phyloP scores from a whole-genome alignment of 257 asterid genomes.

The Solanum phureja region DNA sequence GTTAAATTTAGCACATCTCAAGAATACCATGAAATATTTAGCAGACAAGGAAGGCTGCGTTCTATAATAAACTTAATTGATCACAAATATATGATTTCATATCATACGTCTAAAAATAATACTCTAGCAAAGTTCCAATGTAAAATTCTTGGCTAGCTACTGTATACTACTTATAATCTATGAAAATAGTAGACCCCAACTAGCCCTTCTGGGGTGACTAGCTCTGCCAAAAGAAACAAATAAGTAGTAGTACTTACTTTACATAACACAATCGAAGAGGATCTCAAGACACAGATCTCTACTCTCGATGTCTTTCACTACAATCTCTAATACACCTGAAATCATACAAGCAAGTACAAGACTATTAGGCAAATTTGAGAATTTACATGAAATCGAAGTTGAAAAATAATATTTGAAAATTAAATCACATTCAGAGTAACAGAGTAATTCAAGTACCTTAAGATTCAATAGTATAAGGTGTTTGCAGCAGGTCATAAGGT shows the following conservation, averaged over 20 bases:
- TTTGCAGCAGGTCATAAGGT: conserved; percentile 69
- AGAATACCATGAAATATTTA: neutral
- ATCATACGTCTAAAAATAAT: neutral
- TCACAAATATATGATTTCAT: neutral
- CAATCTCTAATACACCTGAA: neutral
- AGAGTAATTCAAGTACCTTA: conserved; percentile 18
- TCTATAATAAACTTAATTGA: neutral
- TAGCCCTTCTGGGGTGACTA: neutral
- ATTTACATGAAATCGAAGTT: neutral
- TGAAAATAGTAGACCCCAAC: neutral
- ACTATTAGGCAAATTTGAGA: neutral
- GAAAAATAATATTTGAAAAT: neutral
- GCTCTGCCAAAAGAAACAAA: neutral
- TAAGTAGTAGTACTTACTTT: neutral
- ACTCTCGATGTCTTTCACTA: conserved; percentile 29
- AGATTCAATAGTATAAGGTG: conserved; percentile 52
- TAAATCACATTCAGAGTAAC: neutral
- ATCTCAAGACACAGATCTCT: conserved; percentile 60
- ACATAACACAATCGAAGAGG: conserved; percentile 41
- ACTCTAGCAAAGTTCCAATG: neutral
- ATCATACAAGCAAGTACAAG: neutral
- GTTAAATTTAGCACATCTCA: neutral
- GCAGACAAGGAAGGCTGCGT: neutral
- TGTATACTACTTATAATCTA: neutral
- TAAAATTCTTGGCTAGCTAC: neutral